These are phyloP conservation scores for Daucus carota DNA, from an alignment of 129 eudicot species.

Conservation along the genomic window DH1_v3.0 NC_030381.2:44563501-44564000, in stretches of 20 bases:
- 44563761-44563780: slow-evolving; percentile 32
- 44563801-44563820: slow-evolving; percentile 24
- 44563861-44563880: slow-evolving; percentile 37
- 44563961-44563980: neutral
- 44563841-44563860: slow-evolving; percentile 61
- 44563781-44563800: slow-evolving; percentile 62
- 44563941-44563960: slow-evolving; percentile 41
- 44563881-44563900: slow-evolving; percentile 64
- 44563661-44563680: slow-evolving; percentile 28
- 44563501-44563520: slow-evolving; percentile 65
- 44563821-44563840: slow-evolving; percentile 42
- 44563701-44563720: slow-evolving; percentile 68
- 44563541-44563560: slow-evolving; percentile 50
- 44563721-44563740: slow-evolving; percentile 47
- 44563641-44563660: slow-evolving; percentile 7
- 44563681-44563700: slow-evolving; percentile 67
- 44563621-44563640: slow-evolving; percentile 24
- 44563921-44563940: slow-evolving; percentile 73
- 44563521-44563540: slow-evolving; percentile 57
- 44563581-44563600: slow-evolving; percentile 64
- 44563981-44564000: neutral
- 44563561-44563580: slow-evolving; percentile 64
- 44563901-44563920: slow-evolving; percentile 62
- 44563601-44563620: slow-evolving; percentile 64
- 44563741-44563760: slow-evolving; percentile 35